Evolutionary conservation across 1,284 basidiomycete species (phyloP).

Genomic region (Rhodotorula glutinis): DNA sequence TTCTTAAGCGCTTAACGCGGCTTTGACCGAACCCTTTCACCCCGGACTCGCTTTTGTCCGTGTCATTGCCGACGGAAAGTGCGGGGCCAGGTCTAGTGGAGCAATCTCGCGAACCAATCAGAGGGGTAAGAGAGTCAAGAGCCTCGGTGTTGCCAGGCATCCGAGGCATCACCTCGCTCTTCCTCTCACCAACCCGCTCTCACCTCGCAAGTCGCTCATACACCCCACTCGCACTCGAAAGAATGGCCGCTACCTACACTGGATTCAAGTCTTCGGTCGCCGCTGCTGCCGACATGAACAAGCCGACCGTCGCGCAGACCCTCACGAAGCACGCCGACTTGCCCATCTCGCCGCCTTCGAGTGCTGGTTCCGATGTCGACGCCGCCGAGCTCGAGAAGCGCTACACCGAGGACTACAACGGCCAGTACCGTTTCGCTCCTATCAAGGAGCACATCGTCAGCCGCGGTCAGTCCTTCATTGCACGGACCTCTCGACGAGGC

Average conservation of each 20-base stretch:
- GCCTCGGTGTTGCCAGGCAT: not conserved
- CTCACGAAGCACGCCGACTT: not conserved
- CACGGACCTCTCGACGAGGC: not conserved
- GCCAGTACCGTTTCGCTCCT: conserved; percentile 53
- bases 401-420: conserved; percentile 53
- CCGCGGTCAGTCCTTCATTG: conserved; percentile 49
- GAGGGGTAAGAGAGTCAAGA: not conserved
- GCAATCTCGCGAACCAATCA: too few species aligned
- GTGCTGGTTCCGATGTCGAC: conserved; percentile 13
- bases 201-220: too few species aligned
- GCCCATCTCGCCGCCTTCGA: conserved; percentile 8
- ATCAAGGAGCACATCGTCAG: conserved; percentile 65
- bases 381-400: conserved; percentile 9
- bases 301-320: not conserved
- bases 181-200: too few species aligned
- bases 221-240: too few species aligned
- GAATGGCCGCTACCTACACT: conserved; percentile 20
- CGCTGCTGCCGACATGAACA: not conserved
- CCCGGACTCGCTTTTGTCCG: too few species aligned
- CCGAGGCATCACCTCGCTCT: too few species aligned
- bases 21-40: not conserved
- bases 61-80: too few species aligned
- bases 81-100: too few species aligned
- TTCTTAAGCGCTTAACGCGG: not conserved
- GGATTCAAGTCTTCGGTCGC: conserved; percentile 42